Evolutionary conservation across 148 eudicot species (phyloP).

Genomic region (Vaccinium vitisidaea): DNA sequence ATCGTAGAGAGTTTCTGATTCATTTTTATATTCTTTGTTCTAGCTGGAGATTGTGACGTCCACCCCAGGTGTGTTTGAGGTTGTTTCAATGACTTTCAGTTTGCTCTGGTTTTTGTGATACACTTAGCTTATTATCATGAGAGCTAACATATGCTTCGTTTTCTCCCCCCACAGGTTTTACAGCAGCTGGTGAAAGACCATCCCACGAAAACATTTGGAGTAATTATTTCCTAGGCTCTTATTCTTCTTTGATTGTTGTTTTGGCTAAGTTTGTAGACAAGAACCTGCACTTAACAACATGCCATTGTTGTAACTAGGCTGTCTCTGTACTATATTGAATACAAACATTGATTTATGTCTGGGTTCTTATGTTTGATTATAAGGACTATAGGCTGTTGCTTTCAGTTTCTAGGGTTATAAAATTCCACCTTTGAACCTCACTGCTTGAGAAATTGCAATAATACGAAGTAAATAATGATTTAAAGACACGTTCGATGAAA

Average conservation of each 20-base stretch:
- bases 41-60: conserved; percentile 82
- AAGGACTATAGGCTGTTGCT: not conserved
- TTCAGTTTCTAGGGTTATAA: not conserved
- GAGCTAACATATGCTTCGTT: conserved; percentile 1
- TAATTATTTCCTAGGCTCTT: conserved; percentile 25
- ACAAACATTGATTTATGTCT: not conserved
- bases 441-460: not conserved
- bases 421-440: not conserved
- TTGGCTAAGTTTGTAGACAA: not conserved
- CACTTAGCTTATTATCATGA: conserved; percentile 3
- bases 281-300: not conserved
- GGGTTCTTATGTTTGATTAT: not conserved
- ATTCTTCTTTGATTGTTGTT: not conserved
- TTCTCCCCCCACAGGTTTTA: conserved; percentile 45
- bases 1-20: conserved; percentile 5
- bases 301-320: not conserved
- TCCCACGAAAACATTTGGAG: conserved; percentile 59
- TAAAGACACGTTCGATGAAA: not conserved
- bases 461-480: not conserved
- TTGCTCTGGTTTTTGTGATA: not conserved
- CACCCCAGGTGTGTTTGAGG: conserved; percentile 85
- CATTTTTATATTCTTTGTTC: conserved; percentile 14
- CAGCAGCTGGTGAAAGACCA: conserved; percentile 48
- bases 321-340: not conserved
- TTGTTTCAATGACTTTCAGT: conserved; percentile 22